These are phyloP conservation scores for Kwoniella mangroviensis DNA, from an alignment of 768 basidiomycete species.

Conservation along the genomic window DNA sequence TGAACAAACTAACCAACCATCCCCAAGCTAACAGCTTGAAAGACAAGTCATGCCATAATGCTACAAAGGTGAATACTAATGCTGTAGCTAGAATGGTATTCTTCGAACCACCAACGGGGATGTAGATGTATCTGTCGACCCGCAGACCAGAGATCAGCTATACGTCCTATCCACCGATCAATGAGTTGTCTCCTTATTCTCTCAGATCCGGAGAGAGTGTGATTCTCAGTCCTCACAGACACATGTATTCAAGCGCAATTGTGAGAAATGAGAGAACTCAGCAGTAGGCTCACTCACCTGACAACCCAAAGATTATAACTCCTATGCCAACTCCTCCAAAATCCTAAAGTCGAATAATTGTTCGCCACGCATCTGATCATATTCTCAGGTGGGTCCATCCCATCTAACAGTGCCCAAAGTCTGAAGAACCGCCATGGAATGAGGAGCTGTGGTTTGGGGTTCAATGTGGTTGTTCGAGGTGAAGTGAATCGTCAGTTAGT, in stretches of 20 bases:
- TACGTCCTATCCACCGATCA: too few relatives aligned
- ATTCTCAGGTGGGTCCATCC: slow-evolving; percentile 93
- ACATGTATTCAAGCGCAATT: too few relatives aligned
- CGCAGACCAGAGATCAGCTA: too few relatives aligned
- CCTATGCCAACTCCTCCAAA: slow-evolving; percentile 97
- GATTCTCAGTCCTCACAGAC: too few relatives aligned
- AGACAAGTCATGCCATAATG: slow-evolving; percentile 94
- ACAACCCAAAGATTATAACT: slow-evolving; percentile 96
- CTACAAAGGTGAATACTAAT: slow-evolving; percentile 92
- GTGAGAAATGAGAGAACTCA: too few relatives aligned
- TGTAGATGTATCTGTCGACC: slow-evolving; percentile 79
- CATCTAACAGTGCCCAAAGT: slow-evolving; percentile 84
- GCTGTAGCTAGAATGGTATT: slow-evolving; percentile 68
- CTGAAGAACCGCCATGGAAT: slow-evolving; percentile 98
- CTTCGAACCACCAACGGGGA: slow-evolving; percentile 80
- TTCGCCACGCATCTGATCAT: slow-evolving; percentile 99
- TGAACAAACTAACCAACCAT: slow-evolving; percentile 90
- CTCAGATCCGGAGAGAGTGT: too few relatives aligned
- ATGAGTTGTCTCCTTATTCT: too few relatives aligned
- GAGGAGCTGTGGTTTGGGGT: slow-evolving; percentile 66
- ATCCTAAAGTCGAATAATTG: slow-evolving; percentile 89
- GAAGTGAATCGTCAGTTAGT: too few relatives aligned
- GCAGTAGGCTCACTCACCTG: slow-evolving; percentile 62
- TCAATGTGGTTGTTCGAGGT: too few relatives aligned
- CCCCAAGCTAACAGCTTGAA: slow-evolving; percentile 91